These are phyloP conservation scores for Plasmodium blacklocki DNA, from an alignment of 169 alveolate species.

Conservation along the genomic window DNA sequence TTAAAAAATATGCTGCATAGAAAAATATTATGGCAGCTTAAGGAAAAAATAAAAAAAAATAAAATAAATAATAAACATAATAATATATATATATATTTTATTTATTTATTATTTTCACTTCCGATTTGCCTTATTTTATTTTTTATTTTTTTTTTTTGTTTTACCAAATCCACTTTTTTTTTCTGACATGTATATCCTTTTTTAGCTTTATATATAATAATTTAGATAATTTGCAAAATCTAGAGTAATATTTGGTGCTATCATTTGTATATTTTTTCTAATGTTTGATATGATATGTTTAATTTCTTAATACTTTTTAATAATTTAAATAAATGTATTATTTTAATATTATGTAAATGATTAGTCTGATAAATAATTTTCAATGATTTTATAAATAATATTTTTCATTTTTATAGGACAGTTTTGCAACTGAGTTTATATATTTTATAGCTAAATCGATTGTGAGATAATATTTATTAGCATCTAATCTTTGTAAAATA, in stretches of 20 bases:
- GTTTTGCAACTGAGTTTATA: slow-evolving; percentile 51
- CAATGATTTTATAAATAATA: slow-evolving; percentile 41
- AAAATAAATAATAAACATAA: no score
- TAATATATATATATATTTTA: no score
- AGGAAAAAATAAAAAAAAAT: no score
- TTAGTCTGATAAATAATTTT: slow-evolving; percentile 40
- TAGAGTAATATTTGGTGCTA: slow-evolving; percentile 38
- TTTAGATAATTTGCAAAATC: slow-evolving; percentile 37
- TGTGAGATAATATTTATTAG: slow-evolving; percentile 30
- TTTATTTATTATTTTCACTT: no score
- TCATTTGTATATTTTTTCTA: slow-evolving; percentile 41
- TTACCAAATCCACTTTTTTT: slow-evolving; percentile 75
- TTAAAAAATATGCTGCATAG: no score
- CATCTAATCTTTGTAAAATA: slow-evolving; percentile 21
- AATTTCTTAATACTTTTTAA: slow-evolving; percentile 49
- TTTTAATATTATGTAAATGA: slow-evolving; percentile 51
- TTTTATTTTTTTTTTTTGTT: background rate
- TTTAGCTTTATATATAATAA: slow-evolving; percentile 22
- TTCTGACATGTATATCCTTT: slow-evolving; percentile 54
- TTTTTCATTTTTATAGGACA: slow-evolving; percentile 55
- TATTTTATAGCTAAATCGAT: slow-evolving; percentile 60
- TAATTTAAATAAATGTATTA: slow-evolving; percentile 52
- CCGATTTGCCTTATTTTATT: no score
- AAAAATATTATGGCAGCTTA: no score
- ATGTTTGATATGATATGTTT: slow-evolving; percentile 14